Evolutionary conservation across 2,329 filamentous ascomycete genomes (phyloP).

Genomic region (Cladosporium sp.): DNA sequence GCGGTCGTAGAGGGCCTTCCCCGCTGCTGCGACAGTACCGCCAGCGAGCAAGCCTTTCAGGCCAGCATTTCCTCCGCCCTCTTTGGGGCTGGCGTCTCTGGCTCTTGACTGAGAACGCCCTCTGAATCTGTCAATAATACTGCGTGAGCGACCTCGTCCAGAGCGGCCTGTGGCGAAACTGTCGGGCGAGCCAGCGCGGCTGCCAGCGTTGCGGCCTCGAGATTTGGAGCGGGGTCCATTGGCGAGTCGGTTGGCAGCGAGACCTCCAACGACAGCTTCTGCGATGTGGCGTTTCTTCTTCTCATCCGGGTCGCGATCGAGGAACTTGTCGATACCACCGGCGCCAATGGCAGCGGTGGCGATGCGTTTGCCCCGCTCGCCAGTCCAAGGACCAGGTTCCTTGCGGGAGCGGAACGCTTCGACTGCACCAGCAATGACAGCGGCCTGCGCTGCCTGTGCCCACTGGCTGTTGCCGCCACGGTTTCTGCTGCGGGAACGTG

Average conservation of each 20-base stretch:
- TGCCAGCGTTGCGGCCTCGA: slow-evolving; percentile 45
- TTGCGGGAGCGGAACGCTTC: slow-evolving; percentile 90
- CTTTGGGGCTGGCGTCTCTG: slow-evolving; percentile 29
- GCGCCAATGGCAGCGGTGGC: slow-evolving; percentile 82
- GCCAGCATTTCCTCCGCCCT: slow-evolving; percentile 41
- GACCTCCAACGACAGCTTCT: slow-evolving; percentile 82
- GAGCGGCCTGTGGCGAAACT: slow-evolving; percentile 16
- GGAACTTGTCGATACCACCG: slow-evolving; percentile 76
- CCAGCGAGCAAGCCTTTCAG: slow-evolving; percentile 47
- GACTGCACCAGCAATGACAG: slow-evolving; percentile 81
- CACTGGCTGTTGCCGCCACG: slow-evolving; percentile 47
- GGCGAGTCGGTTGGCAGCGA: slow-evolving; percentile 79
- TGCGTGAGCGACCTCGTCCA: slow-evolving; percentile 40
- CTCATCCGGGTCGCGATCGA: slow-evolving; percentile 64
- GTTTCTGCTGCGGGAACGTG: slow-evolving; percentile 45
- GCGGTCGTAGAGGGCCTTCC: slow-evolving; percentile 52
- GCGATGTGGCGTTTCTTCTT: slow-evolving; percentile 75
- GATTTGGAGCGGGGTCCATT: slow-evolving; percentile 72
- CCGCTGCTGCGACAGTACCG: slow-evolving; percentile 47
- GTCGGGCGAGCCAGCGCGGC: slow-evolving; percentile 37
- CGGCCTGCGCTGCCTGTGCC: slow-evolving; percentile 82
- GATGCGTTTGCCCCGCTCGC: slow-evolving; percentile 86
- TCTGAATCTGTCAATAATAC: slow-evolving; percentile 43
- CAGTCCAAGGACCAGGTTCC: slow-evolving; percentile 82
- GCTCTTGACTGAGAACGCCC: slow-evolving; percentile 50